These are phyloP conservation scores for Glaciozyma martinii DNA, from an alignment of 768 basidiomycete genomes.

Conservation along the genomic window DNA sequence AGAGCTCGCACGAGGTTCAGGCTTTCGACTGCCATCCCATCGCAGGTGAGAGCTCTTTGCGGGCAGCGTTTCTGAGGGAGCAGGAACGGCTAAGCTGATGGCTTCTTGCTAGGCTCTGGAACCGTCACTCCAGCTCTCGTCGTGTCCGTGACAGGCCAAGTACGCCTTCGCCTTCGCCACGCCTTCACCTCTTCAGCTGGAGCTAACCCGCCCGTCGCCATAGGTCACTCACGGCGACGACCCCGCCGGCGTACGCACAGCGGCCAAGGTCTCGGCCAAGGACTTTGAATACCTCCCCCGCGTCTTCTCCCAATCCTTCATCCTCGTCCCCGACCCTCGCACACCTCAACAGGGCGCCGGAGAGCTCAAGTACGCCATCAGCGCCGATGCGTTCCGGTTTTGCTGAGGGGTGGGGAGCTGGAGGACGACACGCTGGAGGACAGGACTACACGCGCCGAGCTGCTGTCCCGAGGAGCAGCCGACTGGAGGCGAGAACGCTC, in stretches of 20 bases:
- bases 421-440: too few relatives aligned
- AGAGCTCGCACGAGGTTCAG: conserved; percentile 19
- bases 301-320: conserved; percentile 28
- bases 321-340: conserved; percentile 10
- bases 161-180: background rate
- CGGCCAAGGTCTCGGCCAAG: conserved; percentile 9
- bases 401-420: too few relatives aligned
- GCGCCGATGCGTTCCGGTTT: too few relatives aligned
- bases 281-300: conserved; percentile 27
- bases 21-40: conserved; percentile 31
- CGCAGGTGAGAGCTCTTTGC: conserved; percentile 9
- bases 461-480: too few relatives aligned
- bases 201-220: too few relatives aligned
- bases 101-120: conserved; percentile 7
- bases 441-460: too few relatives aligned
- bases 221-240: conserved; percentile 26
- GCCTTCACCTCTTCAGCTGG: background rate
- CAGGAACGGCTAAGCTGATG: background rate
- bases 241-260: conserved; percentile 8
- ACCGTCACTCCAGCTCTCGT: conserved; percentile 19
- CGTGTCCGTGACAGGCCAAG: conserved; percentile 28
- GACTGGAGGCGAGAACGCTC: too few relatives aligned
- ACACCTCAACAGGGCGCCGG: too few relatives aligned
- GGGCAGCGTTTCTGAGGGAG: background rate
- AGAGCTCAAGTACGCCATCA: too few relatives aligned